Base-by-base conservation (phyloP, 1,284 basidiomycete genomes). In the Malassezia slooffiae region DNA sequence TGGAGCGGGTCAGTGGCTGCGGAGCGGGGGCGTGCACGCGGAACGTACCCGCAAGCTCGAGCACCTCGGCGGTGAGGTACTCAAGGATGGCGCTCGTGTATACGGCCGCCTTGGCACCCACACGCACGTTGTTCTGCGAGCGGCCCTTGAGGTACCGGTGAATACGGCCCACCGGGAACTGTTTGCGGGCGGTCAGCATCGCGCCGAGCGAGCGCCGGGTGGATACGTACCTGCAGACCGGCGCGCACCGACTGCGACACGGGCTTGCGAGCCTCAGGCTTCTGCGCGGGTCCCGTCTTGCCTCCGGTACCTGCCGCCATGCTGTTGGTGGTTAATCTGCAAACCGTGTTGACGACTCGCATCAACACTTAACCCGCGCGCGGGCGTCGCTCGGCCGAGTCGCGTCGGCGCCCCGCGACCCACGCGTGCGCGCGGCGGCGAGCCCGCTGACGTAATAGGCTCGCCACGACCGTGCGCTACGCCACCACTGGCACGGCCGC, bases 151-250 rank as follows among this genome's bases (percentile, higher is more conserved):
- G 73, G 74, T 91, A 91, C 73, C 90, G 82, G 71, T 89, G 87
- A 47, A 90, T 85, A 83, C 86, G 85, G 34, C 86, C 86, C 31
- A 89, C 86, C 34, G 86, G 85, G 70, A 89, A 88, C 85, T 87
- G 52, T 8, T 26, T 7, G 24, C 24, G 24, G n/a, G 20, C 30
- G 16, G 13, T 32, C 23, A 34, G 24, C 17, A 12, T n/a, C 12
- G 6, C 7, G 6, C 6, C 16, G 7, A 8, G 30, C 24, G 16
- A 6, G 6, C 23, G n/a, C n/a, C n/a, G n/a, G n/a, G n/a, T n/a
- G n/a, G 19, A 36, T 5, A 45, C 43, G 15, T 37, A 52, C 38
- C 38, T 48, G 50, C 5, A 43, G 36, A 22, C 47, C 41, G 4
- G 41, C 41, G 33, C 41, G 47, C 24, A 49, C 47, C 10, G 41